Conservation (phyloP, 208 protist genomes). For the Blechomonas ayalai region DNA sequence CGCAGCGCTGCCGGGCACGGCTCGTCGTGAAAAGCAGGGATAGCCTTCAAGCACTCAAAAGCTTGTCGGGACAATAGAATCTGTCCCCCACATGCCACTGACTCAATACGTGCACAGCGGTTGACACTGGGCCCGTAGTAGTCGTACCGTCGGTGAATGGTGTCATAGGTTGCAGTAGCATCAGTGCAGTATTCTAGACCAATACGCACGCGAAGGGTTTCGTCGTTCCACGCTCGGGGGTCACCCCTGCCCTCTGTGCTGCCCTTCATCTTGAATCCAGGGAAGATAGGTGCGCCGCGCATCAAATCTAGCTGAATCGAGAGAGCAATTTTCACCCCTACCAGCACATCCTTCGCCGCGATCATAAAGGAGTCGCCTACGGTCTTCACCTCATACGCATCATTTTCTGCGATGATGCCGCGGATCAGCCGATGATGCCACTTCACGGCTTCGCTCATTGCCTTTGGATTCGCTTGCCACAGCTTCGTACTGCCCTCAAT, state of each 20-base stretch:
- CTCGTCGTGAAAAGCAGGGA: constrained; percentile 46
- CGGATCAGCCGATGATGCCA: constrained; percentile 65
- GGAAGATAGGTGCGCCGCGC: constrained; percentile 46
- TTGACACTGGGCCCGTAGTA: constrained; percentile 90
- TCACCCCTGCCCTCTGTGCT: constrained; percentile 41
- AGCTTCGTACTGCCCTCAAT: constrained; percentile 73
- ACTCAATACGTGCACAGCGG: constrained; percentile 68
- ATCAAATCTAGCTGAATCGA: constrained; percentile 69
- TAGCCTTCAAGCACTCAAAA: constrained; percentile 45
- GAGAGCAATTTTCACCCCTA: constrained; percentile 62
- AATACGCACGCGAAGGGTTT: constrained; percentile 52
- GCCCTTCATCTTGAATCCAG: constrained; percentile 54
- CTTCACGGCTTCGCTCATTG: constrained; percentile 57
- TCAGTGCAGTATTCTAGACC: constrained; percentile 72
- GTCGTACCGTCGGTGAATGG: constrained; percentile 62
- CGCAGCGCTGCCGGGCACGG: constrained; percentile 37
- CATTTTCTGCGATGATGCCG: constrained; percentile 43
- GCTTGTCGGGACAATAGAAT: constrained; percentile 66
- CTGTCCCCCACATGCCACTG: constrained; percentile 67
- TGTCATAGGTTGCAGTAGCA: constrained; percentile 52
- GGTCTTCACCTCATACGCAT: constrained; percentile 80
- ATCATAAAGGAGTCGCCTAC: constrained; percentile 85
- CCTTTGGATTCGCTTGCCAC: constrained; percentile 53
- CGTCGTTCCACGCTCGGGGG: constrained; percentile 20
- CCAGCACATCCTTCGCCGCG: constrained; percentile 47